Percentiles rank a stretch among this genome's conserved stretches.
phyloP scores from a whole-genome alignment of 2,329 filamentous ascomycete species.

The Cadophora sp. region DNA sequence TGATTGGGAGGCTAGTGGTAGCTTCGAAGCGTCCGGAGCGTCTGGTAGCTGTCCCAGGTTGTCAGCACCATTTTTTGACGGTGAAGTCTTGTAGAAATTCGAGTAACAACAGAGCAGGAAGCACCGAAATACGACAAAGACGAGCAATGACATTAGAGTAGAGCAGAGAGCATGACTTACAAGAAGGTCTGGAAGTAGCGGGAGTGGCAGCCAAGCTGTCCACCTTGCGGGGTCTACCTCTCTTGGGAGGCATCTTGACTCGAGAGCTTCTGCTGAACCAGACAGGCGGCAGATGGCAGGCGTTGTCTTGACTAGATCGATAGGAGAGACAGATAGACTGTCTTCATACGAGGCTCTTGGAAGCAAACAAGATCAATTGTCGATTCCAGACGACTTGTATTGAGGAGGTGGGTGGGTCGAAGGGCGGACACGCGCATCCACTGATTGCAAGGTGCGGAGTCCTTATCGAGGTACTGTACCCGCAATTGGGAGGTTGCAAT shows the following conservation, averaged over 20 bases:
- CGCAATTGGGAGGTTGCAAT: not conserved
- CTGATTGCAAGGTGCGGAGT: conserved; percentile 1
- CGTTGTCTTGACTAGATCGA: conserved; percentile 34
- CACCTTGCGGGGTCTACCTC: conserved; percentile 37
- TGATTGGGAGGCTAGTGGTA: conserved; percentile 19
- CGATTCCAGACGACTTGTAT: not conserved
- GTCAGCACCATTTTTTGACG: conserved; percentile 16
- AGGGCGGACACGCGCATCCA: not conserved
- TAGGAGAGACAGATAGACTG: not conserved
- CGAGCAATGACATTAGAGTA: not conserved
- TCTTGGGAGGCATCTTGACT: conserved; percentile 25
- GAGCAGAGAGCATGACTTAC: conserved; percentile 29
- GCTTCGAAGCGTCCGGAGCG: conserved; percentile 31
- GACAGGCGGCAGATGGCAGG: not conserved
- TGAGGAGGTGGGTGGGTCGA: not conserved
- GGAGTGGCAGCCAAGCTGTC: conserved; percentile 26
- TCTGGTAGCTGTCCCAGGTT: conserved; percentile 31
- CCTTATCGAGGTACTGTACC: not conserved
- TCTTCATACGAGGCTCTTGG: not conserved
- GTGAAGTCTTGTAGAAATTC: not conserved
- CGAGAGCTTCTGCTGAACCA: conserved; percentile 18
- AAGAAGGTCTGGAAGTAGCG: conserved; percentile 35
- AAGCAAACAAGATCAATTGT: not conserved
- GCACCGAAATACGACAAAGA: too few species aligned
- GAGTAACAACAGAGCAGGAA: not conserved